phyloP scores from a whole-genome alignment of 1,284 basidiomycete species.

The Tausonia pullulans region DNA sequence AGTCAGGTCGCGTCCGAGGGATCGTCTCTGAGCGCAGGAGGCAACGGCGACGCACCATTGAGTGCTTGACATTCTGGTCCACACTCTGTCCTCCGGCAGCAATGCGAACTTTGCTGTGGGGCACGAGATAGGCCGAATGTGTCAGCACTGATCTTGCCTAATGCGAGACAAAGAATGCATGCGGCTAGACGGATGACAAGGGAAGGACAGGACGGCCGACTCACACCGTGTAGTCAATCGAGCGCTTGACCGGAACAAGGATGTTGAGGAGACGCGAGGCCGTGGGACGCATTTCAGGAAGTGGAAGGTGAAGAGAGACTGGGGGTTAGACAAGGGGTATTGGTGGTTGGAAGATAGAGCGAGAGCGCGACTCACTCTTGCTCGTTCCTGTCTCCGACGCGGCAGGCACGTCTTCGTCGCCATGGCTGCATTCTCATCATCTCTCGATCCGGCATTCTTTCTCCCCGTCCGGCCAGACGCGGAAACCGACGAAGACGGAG shows the following conservation, averaged over 20 bases:
- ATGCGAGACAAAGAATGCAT: too few species aligned
- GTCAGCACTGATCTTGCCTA: too few species aligned
- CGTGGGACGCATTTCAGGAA: constrained; percentile 55
- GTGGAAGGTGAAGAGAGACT: not conserved
- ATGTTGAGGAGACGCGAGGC: constrained; percentile 64
- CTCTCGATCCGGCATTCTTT: too few species aligned
- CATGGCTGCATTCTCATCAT: too few species aligned
- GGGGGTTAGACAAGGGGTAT: not conserved
- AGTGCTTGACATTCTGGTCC: constrained; percentile 91
- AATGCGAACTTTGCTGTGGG: constrained; percentile 81
- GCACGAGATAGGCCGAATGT: not conserved
- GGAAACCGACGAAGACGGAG: too few species aligned
- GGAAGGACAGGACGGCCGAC: constrained; percentile 12
- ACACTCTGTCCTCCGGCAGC: constrained; percentile 83
- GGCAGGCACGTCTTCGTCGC: too few species aligned
- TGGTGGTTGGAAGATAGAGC: too few species aligned
- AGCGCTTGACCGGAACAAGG: constrained; percentile 85
- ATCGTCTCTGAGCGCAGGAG: not conserved
- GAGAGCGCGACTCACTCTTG: too few species aligned
- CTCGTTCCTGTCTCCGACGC: too few species aligned
- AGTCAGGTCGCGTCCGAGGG: too few species aligned
- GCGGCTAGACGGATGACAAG: not conserved
- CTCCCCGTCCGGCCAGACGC: too few species aligned
- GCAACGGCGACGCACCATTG: constrained; percentile 54
- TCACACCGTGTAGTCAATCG: constrained; percentile 35